A percentile compares a stretch with the other conserved stretches of the same genome.
Conservation (phyloP, 208 protist genomes). For the Giardia muris region DNA sequence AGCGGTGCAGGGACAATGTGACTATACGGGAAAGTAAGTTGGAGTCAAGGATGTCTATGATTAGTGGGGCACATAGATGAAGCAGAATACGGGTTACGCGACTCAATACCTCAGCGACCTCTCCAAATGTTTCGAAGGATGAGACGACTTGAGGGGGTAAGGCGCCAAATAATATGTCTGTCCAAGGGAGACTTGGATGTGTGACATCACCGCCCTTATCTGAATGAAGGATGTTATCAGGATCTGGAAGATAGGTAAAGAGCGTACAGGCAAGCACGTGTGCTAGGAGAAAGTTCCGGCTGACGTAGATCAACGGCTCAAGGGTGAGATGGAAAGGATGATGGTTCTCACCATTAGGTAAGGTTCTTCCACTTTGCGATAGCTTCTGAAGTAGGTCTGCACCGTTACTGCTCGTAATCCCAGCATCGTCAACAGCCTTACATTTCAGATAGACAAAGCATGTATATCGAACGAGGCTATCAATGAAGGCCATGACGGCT, state of each 20-base stretch:
- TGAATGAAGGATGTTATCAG: not conserved
- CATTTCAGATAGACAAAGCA: not conserved
- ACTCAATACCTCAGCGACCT: not conserved
- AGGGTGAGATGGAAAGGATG: not conserved
- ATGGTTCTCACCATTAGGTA: too few species aligned
- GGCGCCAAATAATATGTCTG: not conserved
- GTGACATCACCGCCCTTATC: not conserved
- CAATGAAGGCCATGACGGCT: not conserved
- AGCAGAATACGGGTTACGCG: not conserved
- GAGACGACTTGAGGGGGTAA: not conserved
- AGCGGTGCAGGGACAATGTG: not conserved
- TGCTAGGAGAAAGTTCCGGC: not conserved
- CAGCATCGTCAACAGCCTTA: not conserved
- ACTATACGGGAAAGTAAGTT: not conserved
- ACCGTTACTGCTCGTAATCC: not conserved
- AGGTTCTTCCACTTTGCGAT: too few species aligned
- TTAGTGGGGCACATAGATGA: not conserved
- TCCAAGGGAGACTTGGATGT: not conserved
- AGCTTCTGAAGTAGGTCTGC: not conserved
- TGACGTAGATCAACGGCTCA: not conserved
- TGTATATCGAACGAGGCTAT: not conserved
- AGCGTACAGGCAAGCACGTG: not conserved
- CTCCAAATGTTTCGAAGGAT: not conserved
- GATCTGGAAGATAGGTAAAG: not conserved
- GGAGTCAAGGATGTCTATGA: not conserved